Evolutionary conservation across 2,329 filamentous ascomycete genomes (phyloP).

Genomic region (Colletotrichum aenigma): DNA sequence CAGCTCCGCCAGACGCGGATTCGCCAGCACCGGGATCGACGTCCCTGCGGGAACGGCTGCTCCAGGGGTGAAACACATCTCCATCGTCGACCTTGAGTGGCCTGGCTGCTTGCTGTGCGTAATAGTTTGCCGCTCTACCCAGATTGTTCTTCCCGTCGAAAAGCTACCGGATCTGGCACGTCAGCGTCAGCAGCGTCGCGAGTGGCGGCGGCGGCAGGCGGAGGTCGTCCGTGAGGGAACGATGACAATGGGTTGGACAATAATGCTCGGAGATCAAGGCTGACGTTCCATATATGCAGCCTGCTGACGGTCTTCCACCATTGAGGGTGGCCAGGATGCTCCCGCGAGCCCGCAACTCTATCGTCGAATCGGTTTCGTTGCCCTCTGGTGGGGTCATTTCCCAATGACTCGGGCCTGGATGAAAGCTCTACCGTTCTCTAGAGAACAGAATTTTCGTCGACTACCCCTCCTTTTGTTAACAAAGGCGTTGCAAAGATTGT

Average conservation of each 20-base stretch:
- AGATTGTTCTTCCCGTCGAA: neutral
- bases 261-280: neutral
- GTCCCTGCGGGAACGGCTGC: neutral
- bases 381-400: neutral
- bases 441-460: neutral
- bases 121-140: neutral
- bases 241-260: neutral
- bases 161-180: neutral
- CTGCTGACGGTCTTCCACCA: neutral
- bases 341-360: neutral
- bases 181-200: neutral
- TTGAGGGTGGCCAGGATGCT: neutral
- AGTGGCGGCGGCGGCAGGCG: neutral
- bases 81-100: neutral
- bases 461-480: neutral
- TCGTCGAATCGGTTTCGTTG: neutral
- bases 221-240: neutral
- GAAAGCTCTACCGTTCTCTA: neutral
- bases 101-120: neutral
- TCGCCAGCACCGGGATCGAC: neutral
- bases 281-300: neutral
- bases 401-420: neutral
- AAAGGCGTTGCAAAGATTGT: neutral
- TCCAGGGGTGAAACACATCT: constrained; percentile 3
- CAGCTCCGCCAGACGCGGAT: neutral